Percentiles rank a stretch among this genome's conserved stretches.
Evolutionary conservation across 495 filamentous ascomycete species (phyloP).

Genomic region (Hypomontagnella submonticulosa): DNA sequence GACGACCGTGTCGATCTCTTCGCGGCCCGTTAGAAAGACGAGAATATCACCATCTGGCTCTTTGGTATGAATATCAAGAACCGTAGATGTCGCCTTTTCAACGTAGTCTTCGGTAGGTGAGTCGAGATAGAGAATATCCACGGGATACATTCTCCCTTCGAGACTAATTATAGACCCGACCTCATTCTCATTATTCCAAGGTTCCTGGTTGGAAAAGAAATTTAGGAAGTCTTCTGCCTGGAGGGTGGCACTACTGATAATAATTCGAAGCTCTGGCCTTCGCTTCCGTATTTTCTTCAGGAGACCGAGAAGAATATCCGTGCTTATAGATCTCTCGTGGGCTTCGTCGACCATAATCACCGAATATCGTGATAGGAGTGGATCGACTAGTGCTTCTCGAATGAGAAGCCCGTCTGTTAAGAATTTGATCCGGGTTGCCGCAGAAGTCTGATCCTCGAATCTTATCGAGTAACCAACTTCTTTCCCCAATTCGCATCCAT

Average conservation of each 20-base stretch:
- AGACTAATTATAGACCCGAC: constrained; percentile 84
- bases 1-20: constrained; percentile 89
- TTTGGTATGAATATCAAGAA: constrained; percentile 92
- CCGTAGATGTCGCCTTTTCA: constrained; percentile 84
- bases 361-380: constrained; percentile 90
- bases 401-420: constrained; percentile 95
- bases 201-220: constrained; percentile 75
- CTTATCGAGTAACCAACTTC: constrained; percentile 97
- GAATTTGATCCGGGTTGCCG: constrained; percentile 91
- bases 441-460: constrained; percentile 95
- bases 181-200: constrained; percentile 51
- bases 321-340: constrained; percentile 94
- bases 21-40: constrained; percentile 90
- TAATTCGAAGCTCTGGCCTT: constrained; percentile 84
- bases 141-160: constrained; percentile 91
- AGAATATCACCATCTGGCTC: constrained; percentile 92
- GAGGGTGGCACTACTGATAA: constrained; percentile 93
- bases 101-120: constrained; percentile 87
- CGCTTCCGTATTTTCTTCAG: constrained; percentile 91
- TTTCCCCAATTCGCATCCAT: constrained; percentile 89
- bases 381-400: constrained; percentile 92
- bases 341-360: constrained; percentile 99
- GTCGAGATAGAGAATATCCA: constrained; percentile 88
- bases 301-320: constrained; percentile 92
- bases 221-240: constrained; percentile 88